Base-by-base conservation (phyloP, 305 asterid genomes). In the Fraxinus xanthoxyloides region DNA sequence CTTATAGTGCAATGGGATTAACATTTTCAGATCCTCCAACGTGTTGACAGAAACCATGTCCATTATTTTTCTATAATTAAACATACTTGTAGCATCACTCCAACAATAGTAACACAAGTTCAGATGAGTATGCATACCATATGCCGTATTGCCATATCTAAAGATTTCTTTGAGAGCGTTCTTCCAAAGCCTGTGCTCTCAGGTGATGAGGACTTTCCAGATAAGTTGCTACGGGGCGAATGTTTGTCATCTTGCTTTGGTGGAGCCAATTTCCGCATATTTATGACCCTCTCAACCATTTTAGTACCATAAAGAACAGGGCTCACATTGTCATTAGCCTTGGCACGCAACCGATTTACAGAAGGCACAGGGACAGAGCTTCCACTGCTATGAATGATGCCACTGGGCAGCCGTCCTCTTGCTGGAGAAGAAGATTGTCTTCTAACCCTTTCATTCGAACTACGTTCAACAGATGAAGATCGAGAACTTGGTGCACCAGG, bases 81-180 rank as follows among this genome's bases (percentile, higher is more conserved):
- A 74, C 12, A 46, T 13, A 63, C 36, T 15, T 54, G 26, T 54
- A 12, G 30, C 21, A 46, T 34, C 77, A 77, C 72, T 21, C 40
- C 67, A 82, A 76, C 35, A 82, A 15, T 30, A 12, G 56, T 15
- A 65, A 30, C 17, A 69, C 5, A 77, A 77, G 77, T 23, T 56
- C 56, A 85, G 24, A 74, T 10, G 21, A 87, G 78, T 51, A 75
- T 75, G 78, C 87, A 85, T 91, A 97, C 99, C 99, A 97, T 97
- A 76, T 97, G 99, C 81, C 99, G 86, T 69, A 97, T 97, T 76
- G 99, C 99, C 99, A 97, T 97, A 85, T 96, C 99, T 83, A 97
- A 83, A 28, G 99, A 97, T 86, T 93, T 97, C 93, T 94, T 93
- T 3, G 99, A 97, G 7, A 97, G 95, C 32, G 93, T 91, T 87